phyloP scores from a whole-genome alignment of 129 eudicot species.

The Helianthus annuus region HanXRQr2.0-SUNRISE NC_035444.2:31824053-31824552 shows the following conservation, averaged over 20 bases:
- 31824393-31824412: conserved; percentile 18
- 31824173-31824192: neutral
- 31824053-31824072: conserved; percentile 88
- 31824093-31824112: conserved; percentile 94
- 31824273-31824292: conserved; percentile 49
- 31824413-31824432: conserved; percentile 35
- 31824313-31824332: conserved; percentile 49
- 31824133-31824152: conserved; percentile 49
- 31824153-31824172: neutral
- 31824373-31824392: conserved; percentile 2
- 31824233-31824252: conserved; percentile 40
- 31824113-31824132: conserved; percentile 43
- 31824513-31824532: conserved; percentile 18
- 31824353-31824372: conserved; percentile 27
- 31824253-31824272: conserved; percentile 49
- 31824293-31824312: conserved; percentile 56
- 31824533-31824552: conserved; percentile 17
- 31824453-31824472: neutral
- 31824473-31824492: conserved; percentile 16
- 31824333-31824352: too few relatives aligned
- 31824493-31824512: conserved; percentile 18
- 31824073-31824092: conserved; percentile 77
- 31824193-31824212: neutral
- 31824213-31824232: conserved; percentile 42
- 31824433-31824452: conserved; percentile 26